A percentile compares a stretch with the other conserved stretches of the same genome.
Conservation (phyloP, 179 eudicot genomes). For the Beta lomatogona region DNA sequence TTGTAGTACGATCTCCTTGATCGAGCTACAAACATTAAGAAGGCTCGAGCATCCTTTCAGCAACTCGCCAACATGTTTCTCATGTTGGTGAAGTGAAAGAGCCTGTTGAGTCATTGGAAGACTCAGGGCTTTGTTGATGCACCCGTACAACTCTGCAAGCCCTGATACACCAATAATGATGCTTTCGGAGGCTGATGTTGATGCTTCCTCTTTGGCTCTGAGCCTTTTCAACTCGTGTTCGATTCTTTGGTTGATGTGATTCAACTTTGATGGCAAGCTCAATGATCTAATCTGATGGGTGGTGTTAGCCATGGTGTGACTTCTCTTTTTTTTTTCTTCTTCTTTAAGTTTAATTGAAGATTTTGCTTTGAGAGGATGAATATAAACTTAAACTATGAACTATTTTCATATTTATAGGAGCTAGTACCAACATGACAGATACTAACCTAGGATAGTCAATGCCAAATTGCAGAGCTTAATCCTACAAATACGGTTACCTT, state of each 20-base stretch:
- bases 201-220: conserved; percentile 29
- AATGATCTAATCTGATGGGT: conserved; percentile 24
- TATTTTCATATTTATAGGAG: background rate
- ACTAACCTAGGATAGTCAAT: background rate
- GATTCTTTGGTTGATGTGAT: conserved; percentile 30
- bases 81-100: conserved; percentile 33
- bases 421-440: background rate
- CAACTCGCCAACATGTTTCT: conserved; percentile 31
- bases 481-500: background rate
- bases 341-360: background rate
- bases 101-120: conserved; percentile 48
- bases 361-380: background rate
- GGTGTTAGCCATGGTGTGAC: background rate
- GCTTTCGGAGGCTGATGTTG: conserved; percentile 35
- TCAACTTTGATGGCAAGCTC: conserved; percentile 37
- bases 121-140: conserved; percentile 46
- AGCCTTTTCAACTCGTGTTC: conserved; percentile 37
- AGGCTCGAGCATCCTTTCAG: conserved; percentile 35
- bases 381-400: background rate
- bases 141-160: conserved; percentile 33
- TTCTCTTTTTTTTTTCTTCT: background rate
- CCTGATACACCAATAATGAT: conserved; percentile 35
- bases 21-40: conserved; percentile 22
- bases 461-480: background rate
- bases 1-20: conserved; percentile 13